phyloP scores from a whole-genome alignment of 768 basidiomycete species.

The Macrolepiota dolichaula region DNA sequence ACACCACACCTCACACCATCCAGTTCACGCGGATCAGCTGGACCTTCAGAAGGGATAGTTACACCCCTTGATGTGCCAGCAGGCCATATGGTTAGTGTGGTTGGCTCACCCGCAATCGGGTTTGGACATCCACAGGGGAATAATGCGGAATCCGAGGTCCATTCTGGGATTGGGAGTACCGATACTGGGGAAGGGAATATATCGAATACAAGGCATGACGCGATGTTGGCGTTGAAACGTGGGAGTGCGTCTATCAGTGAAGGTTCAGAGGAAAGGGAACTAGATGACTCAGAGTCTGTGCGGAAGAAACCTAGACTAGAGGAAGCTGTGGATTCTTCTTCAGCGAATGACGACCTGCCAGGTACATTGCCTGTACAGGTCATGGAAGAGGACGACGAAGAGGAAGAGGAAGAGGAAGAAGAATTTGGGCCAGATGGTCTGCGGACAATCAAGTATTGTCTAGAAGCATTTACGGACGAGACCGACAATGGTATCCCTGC shows the following conservation, averaged over 20 bases:
- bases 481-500: conserved; percentile 27
- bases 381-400: conserved; percentile 3
- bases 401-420: conserved; percentile 31
- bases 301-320: not conserved
- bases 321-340: not conserved
- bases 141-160: too few relatives aligned
- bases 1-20: conserved; percentile 1
- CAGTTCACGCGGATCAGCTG: not conserved
- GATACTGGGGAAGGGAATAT: not conserved
- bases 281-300: not conserved
- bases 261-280: not conserved
- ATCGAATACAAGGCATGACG: not conserved
- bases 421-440: conserved; percentile 41
- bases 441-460: conserved; percentile 35
- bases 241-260: conserved; percentile 1
- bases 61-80: conserved; percentile 11
- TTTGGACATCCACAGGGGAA: not conserved
- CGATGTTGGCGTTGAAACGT: conserved; percentile 1
- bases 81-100: not conserved
- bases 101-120: not conserved
- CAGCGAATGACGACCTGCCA: not conserved
- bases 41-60: not conserved
- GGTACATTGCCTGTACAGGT: not conserved
- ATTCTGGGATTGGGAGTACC: too few relatives aligned
- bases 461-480: conserved; percentile 39